Evolutionary conservation across 2,329 filamentous ascomycete species (phyloP), one percentile per base, ranked within the genome.

Genomic region (Lasiodiplodia hormozganensis): DNA sequence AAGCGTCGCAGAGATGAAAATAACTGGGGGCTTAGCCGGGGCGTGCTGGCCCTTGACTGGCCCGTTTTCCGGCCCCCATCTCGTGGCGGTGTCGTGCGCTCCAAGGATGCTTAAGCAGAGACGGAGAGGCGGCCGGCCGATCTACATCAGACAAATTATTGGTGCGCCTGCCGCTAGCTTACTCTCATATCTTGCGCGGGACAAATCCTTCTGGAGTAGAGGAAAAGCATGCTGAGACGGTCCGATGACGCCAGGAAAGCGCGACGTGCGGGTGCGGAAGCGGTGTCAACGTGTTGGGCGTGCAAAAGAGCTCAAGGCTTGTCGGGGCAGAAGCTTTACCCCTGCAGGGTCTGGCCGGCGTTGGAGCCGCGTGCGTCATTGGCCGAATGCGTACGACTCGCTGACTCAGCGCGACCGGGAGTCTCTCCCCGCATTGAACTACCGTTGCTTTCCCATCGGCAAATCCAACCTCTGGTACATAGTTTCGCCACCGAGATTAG

Each of bases 341-440:
- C 21, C 51, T 25, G 21, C 57, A 47, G 34, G 38, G 21, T 12
- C 38, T 7, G 57, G 8, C 38, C 23, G 38, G 38, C 23, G 12
- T 2, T 7, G 18, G 60, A 64, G 31, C 60, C 60, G 60, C 47
- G 18, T 64, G 60, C 47, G 60, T 52, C 60, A 52, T 51, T 53
- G 43, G 60, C 60, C 38, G 43, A 3, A 18, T n/a, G 21, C 3
- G 21, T 21, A 47, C 10, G 21, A 47, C 40, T 11, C 23, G 60
- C 47, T 64, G 60, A 51, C 43, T 52, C 3, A 52, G 23, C 21
- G 11, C 18, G 12, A 21, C 12, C 28, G 28, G 28, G 57, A 23
- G 12, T 38, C n/a, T 28, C 57, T 60, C 34, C 54, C 54, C 54
- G 38, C 57, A 60, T 14, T 40, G 14, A 34, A 51, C 58, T 34